Evolutionary conservation across 495 filamentous ascomycete species (phyloP).

Genomic region (Penicillium coffeae): DNA sequence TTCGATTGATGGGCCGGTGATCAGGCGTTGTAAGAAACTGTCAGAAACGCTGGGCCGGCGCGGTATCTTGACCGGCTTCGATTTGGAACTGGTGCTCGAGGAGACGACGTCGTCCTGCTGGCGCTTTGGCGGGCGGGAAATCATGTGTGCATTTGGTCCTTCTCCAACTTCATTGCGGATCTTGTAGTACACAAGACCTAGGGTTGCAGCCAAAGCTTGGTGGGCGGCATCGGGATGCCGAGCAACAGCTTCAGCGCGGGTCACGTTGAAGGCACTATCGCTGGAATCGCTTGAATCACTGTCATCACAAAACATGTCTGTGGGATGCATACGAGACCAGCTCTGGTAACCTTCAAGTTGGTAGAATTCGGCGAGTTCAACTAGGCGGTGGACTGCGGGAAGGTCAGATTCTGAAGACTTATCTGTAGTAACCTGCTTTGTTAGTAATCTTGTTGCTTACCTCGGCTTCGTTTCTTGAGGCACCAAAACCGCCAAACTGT

Average conservation of each 20-base stretch:
- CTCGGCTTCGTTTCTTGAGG: conserved; percentile 39
- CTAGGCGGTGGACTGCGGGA: conserved; percentile 32
- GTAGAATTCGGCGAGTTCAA: conserved; percentile 43
- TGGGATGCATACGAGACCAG: conserved; percentile 35
- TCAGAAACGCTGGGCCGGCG: conserved; percentile 35
- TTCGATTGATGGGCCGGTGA: conserved; percentile 35
- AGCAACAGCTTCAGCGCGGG: conserved; percentile 33
- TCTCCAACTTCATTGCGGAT: conserved; percentile 43
- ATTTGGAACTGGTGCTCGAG: conserved; percentile 25
- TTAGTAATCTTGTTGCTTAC: conserved; percentile 23
- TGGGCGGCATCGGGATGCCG: conserved; percentile 38
- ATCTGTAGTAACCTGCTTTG: conserved; percentile 3
- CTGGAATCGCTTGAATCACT: conserved; percentile 40
- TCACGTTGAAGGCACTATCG: conserved; percentile 28
- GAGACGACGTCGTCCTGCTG: conserved; percentile 36
- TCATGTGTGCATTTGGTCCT: conserved; percentile 21
- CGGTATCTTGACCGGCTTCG: conserved; percentile 37
- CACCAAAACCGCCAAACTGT: conserved; percentile 45
- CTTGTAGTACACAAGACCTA: conserved; percentile 41
- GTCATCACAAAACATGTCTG: conserved; percentile 28
- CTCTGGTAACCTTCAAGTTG: conserved; percentile 38
- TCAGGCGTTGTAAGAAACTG: conserved; percentile 27
- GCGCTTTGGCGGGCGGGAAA: conserved; percentile 32
- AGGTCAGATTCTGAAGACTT: conserved; percentile 11
- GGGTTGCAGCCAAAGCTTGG: conserved; percentile 38